A percentile compares a stretch with the other conserved stretches of the same genome.
phyloP scores from a whole-genome alignment of 2,329 filamentous ascomycete species.

The Cylindrodendrum hubeiense region DNA sequence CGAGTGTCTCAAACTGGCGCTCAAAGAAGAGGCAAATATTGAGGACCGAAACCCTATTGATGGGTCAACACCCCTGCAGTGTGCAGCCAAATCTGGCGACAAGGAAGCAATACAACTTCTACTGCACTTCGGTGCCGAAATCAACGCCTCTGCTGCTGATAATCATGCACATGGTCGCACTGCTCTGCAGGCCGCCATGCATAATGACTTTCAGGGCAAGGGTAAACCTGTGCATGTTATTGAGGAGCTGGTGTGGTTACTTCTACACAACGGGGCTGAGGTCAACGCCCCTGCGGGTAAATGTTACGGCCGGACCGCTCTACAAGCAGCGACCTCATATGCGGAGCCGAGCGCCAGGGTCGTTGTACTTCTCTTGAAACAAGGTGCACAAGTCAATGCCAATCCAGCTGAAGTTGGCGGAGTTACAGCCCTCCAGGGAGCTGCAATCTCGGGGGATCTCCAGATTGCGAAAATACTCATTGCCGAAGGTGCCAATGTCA shows the following conservation, averaged over 20 bases:
- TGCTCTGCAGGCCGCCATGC: neutral
- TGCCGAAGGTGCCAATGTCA: neutral
- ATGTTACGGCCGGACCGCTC: neutral
- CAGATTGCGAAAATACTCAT: conserved; percentile 9
- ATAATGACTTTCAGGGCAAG: neutral
- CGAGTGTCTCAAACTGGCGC: neutral
- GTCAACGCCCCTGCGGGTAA: neutral
- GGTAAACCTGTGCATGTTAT: neutral
- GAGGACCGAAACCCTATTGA: neutral
- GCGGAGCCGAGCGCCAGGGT: neutral
- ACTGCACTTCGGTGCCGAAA: neutral
- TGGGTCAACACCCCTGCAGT: neutral
- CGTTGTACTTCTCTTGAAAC: neutral
- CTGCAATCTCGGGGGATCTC: conserved; percentile 15
- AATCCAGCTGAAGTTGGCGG: conserved; percentile 5
- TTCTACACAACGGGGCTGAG: neutral
- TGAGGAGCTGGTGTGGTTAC: neutral
- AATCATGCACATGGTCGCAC: neutral
- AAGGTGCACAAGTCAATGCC: conserved; percentile 12
- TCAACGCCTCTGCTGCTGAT: neutral
- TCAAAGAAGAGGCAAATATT: neutral
- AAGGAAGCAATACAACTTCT: neutral
- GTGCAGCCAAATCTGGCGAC: neutral
- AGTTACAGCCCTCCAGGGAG: conserved; percentile 18
- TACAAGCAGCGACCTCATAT: neutral